Evolutionary conservation across 805 yeast species (phyloP).

Genomic region (Pichia sporocuriosa): DNA sequence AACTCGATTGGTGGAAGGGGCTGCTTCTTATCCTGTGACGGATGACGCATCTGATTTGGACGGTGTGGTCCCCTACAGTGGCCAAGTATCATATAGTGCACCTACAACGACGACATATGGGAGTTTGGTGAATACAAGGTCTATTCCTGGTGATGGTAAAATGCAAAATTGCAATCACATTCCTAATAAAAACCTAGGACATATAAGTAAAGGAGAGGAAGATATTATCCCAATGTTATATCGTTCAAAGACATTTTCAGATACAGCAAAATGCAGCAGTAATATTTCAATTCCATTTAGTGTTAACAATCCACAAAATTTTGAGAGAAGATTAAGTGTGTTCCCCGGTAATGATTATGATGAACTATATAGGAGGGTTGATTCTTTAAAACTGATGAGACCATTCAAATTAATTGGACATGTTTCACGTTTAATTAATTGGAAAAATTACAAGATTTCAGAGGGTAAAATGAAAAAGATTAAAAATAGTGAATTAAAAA

Average conservation of each 20-base stretch:
- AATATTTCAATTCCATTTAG: conserved; percentile 11
- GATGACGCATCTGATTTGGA: no score
- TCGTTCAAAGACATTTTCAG: conserved; percentile 7
- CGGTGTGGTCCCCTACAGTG: no score
- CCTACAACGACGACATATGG: no score
- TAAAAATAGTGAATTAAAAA: conserved; percentile 27
- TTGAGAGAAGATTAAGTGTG: conserved; percentile 22
- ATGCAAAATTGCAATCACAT: not conserved
- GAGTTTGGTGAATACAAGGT: no score
- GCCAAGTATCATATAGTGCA: no score
- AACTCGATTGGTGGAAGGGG: no score
- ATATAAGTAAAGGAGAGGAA: not conserved
- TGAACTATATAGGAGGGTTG: conserved; percentile 20
- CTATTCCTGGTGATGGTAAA: no score
- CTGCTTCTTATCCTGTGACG: no score
- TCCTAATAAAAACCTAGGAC: not conserved
- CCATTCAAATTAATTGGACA: conserved; percentile 43
- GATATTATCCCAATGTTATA: not conserved
- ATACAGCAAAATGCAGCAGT: not conserved
- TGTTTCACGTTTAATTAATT: conserved; percentile 31
- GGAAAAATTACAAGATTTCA: conserved; percentile 28
- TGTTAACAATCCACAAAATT: conserved; percentile 17
- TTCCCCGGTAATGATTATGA: conserved; percentile 15
- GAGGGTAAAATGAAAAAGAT: conserved; percentile 23
- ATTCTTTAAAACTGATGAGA: conserved; percentile 37